phyloP scores from a whole-genome alignment of 345 rosid genomes.

The Pistacia atlantica region DNA sequence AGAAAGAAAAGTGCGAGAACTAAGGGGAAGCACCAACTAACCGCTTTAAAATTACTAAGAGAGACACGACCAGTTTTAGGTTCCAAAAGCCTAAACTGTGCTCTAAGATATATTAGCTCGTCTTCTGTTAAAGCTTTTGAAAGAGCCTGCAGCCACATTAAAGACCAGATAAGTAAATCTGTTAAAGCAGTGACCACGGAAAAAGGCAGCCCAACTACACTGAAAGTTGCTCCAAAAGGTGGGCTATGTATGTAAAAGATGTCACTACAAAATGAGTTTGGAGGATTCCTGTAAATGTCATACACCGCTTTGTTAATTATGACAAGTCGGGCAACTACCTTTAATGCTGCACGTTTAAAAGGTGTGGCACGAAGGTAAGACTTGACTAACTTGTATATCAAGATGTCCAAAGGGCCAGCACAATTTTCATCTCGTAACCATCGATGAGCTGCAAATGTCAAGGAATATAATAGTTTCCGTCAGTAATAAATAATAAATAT shows the following conservation, averaged over 20 bases:
- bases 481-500: slow-evolving; percentile 3
- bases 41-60: slow-evolving; percentile 72
- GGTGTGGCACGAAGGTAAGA: slow-evolving; percentile 75
- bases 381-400: slow-evolving; percentile 77
- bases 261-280: not conserved
- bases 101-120: slow-evolving; percentile 72
- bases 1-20: not conserved
- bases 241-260: not conserved
- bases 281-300: not conserved
- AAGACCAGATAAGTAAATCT: slow-evolving; percentile 9
- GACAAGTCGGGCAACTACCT: slow-evolving; percentile 48
- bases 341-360: slow-evolving; percentile 77
- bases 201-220: not conserved
- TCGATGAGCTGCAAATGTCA: slow-evolving; percentile 73
- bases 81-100: slow-evolving; percentile 80
- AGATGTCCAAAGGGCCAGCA: slow-evolving; percentile 71
- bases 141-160: slow-evolving; percentile 64
- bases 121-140: slow-evolving; percentile 90
- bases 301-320: not conserved
- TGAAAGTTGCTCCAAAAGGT: not conserved
- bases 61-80: slow-evolving; percentile 80
- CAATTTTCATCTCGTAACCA: slow-evolving; percentile 71
- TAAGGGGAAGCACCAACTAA: slow-evolving; percentile 33
- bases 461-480: slow-evolving; percentile 16
- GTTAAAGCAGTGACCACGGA: not conserved